Conservation (phyloP, 148 eudicot species). For the Suaeda aralocaspica region DNA sequence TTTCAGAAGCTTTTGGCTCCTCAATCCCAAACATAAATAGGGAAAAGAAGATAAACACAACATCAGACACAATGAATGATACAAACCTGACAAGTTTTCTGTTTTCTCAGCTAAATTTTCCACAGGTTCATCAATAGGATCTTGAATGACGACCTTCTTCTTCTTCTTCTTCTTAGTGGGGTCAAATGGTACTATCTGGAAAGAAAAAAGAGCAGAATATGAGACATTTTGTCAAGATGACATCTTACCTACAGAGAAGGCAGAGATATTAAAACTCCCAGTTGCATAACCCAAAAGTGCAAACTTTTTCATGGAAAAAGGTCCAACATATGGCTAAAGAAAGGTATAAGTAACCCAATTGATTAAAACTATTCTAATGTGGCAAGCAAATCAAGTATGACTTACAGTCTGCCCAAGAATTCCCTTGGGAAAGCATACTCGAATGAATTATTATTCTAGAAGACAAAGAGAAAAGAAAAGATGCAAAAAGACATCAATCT, state of each 20-base stretch:
- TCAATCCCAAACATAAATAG: neutral
- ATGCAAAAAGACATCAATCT: no score
- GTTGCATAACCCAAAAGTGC: neutral
- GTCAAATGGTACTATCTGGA: slow-evolving; percentile 29
- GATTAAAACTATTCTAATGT: no score
- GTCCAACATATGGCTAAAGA: neutral
- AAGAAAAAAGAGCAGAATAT: neutral
- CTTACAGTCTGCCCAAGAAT: no score
- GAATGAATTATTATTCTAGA: no score
- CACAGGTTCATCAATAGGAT: slow-evolving; percentile 20
- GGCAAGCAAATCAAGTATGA: no score
- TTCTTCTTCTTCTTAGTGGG: slow-evolving; percentile 32
- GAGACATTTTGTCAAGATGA: neutral
- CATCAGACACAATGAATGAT: neutral
- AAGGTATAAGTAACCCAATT: neutral
- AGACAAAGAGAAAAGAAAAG: no score
- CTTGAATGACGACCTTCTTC: slow-evolving; percentile 25
- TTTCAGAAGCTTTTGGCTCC: neutral
- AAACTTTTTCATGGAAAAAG: neutral
- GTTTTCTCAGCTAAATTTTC: slow-evolving; percentile 23
- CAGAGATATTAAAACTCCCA: neutral
- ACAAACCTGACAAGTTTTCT: slow-evolving; percentile 23
- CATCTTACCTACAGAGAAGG: neutral
- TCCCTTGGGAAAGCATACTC: no score
- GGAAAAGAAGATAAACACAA: neutral